Evolutionary conservation across 352 stramenopile species (phyloP), one percentile per base, ranked within the genome.

Genomic region (Phytophthora quininea): DNA sequence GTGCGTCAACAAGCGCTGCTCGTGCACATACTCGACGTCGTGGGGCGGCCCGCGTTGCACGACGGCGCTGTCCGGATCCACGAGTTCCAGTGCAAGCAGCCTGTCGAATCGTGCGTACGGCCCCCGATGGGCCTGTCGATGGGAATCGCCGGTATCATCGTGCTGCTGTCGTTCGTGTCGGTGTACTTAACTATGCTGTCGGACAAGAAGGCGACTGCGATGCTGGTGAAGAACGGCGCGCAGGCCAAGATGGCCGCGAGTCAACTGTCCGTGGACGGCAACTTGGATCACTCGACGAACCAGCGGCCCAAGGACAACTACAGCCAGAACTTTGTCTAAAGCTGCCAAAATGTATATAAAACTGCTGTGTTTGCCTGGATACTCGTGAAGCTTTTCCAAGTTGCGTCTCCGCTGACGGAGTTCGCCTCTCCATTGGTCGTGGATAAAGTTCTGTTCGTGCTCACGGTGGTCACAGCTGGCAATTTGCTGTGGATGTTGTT

Each of bases 21-120:
- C 77, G 9, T 92, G 83, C 62, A 76, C 68, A 7, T 77, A 75
- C 50, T 64, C 72, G 38, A 67, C 62, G 24, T 78, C 78, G 10
- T 91, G 82, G 82, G 75, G 67, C 8, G 82, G 82, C 14, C 82
- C 82, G 33, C 82, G 82, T 4, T 91, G 82, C 43, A 89, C 79
- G 33, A 89, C 82, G 1, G 64, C 73, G 2, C 24, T 73, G 14
- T 27, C 63, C 2, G 73, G 75, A 2, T 69, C 65, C 2, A 77
- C 64, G 2, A 76, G 49, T n/a, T 65, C 64, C 0, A 78, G 62
- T 43, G 40, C 64, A 8, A 70, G 43, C 6, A 79, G 35, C 40
- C 37, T 73, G 46, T 66, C 63, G 2, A 67, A 66, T 54, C 73
- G 75, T 57, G 77, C 76, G 46, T 90, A 78, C 64, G 81, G 81